phyloP scores from a whole-genome alignment of 2,329 filamentous ascomycete genomes.

The Monosporascus sp. region DNA sequence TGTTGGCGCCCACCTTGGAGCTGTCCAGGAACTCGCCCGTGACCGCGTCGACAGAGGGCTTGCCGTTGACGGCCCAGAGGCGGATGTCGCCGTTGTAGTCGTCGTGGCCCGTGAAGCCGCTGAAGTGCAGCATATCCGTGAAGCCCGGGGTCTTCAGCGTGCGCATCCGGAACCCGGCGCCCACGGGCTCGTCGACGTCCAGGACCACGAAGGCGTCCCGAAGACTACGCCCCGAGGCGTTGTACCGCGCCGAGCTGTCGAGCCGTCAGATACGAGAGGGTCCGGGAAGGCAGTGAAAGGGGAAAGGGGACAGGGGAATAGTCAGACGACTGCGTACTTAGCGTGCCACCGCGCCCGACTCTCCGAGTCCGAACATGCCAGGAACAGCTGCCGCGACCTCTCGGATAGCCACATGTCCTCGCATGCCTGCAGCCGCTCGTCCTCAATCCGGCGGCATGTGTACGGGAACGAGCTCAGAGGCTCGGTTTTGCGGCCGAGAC shows the following conservation, averaged over 20 bases:
- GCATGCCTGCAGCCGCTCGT: conserved; percentile 22
- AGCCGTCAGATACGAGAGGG: not conserved
- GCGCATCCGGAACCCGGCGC: conserved; percentile 13
- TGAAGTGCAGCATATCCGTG: conserved; percentile 24
- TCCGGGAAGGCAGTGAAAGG: no score
- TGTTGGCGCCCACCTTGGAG: conserved; percentile 8
- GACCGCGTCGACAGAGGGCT: conserved; percentile 17
- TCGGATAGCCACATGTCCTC: conserved; percentile 29
- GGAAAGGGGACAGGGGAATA: not conserved
- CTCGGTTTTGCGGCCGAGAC: conserved; percentile 18
- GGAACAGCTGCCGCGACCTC: conserved; percentile 22
- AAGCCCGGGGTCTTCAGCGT: conserved; percentile 21
- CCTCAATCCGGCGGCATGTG: conserved; percentile 21
- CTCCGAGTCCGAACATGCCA: conserved; percentile 22
- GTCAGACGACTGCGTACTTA: conserved; percentile 11
- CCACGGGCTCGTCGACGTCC: conserved; percentile 25
- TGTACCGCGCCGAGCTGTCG: conserved; percentile 11
- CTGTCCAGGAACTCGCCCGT: conserved; percentile 14
- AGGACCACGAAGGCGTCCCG: conserved; percentile 27
- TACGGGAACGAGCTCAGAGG: conserved; percentile 24
- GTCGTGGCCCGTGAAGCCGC: conserved; percentile 26
- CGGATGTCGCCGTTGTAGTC: conserved; percentile 10
- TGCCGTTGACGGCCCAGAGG: conserved; percentile 20
- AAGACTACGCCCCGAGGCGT: conserved; percentile 22
- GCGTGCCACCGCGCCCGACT: conserved; percentile 19